Conservation (phyloP, 1,139 yeast genomes). For the Geotrichum cucujoidarum region DNA sequence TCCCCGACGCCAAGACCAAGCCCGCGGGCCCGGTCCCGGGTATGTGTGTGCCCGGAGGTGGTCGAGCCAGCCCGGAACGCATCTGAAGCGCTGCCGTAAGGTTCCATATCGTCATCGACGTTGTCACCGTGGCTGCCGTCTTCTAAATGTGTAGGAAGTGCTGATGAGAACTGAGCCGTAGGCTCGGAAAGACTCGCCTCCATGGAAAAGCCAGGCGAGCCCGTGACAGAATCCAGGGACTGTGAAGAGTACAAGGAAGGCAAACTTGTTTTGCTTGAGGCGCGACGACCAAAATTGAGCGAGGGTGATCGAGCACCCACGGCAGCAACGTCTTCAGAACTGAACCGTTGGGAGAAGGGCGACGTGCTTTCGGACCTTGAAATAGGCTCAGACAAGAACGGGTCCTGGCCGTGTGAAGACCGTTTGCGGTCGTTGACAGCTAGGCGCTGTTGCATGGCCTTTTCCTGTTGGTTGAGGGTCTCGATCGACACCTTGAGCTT, state of each 20-base stretch:
- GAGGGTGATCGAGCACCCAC: neutral
- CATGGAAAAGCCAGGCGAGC: no score
- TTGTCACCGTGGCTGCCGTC: no score
- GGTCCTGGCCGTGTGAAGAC: slow-evolving; percentile 5
- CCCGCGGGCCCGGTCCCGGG: no score
- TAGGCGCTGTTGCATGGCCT: slow-evolving; percentile 6
- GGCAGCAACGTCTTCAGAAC: slow-evolving; percentile 6
- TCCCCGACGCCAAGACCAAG: slow-evolving; percentile 22
- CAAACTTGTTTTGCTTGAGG: slow-evolving; percentile 12
- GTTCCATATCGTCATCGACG: slow-evolving; percentile 3
- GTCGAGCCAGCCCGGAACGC: neutral
- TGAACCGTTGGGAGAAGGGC: slow-evolving; percentile 13
- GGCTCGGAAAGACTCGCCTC: neutral
- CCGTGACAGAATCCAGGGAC: slow-evolving; percentile 1
- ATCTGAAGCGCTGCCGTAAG: slow-evolving; percentile 6
- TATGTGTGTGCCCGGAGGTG: neutral
- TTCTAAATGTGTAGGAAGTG: slow-evolving; percentile 10
- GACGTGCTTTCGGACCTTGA: slow-evolving; percentile 14
- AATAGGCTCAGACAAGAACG: slow-evolving; percentile 4
- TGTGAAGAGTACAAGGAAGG: slow-evolving; percentile 1
- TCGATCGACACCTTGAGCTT: slow-evolving; percentile 10
- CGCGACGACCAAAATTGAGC: slow-evolving; percentile 1
- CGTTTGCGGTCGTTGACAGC: slow-evolving; percentile 5
- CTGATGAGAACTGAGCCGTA: neutral
- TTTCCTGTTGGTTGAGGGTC: slow-evolving; percentile 6